A percentile compares a stretch with the other conserved stretches of the same genome.
Conservation (phyloP, 2,329 filamentous ascomycete genomes). For the Aspergillus hortae region DNA sequence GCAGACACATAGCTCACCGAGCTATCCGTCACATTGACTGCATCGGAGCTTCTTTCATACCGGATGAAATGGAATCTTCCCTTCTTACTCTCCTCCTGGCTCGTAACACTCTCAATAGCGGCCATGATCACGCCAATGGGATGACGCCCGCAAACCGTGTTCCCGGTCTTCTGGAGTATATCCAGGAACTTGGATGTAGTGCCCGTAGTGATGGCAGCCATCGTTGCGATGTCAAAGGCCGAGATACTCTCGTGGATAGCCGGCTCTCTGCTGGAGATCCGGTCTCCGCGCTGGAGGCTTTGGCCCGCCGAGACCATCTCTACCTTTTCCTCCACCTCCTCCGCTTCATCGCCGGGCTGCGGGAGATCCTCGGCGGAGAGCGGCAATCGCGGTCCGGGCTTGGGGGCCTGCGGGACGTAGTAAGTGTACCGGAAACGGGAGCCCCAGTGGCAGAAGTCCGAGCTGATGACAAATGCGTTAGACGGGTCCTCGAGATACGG, state of each 20-base stretch:
- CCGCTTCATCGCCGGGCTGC: constrained; percentile 29
- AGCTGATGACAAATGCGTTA: constrained; percentile 84
- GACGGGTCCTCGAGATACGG: constrained; percentile 70
- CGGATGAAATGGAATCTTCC: constrained; percentile 72
- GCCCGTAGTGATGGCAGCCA: constrained; percentile 79
- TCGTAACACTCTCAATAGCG: constrained; percentile 65
- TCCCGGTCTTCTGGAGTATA: constrained; percentile 68
- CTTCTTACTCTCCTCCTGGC: constrained; percentile 36
- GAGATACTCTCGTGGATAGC: constrained; percentile 82
- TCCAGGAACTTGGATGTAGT: constrained; percentile 66
- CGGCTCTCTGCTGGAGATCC: constrained; percentile 34
- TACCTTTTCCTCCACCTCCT: constrained; percentile 25
- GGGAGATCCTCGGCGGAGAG: constrained; percentile 42
- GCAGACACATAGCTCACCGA: constrained; percentile 96
- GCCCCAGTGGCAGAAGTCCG: constrained; percentile 98
- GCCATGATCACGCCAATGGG: constrained; percentile 93
- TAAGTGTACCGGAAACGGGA: constrained; percentile 76
- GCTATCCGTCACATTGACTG: constrained; percentile 64
- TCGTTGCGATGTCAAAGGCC: constrained; percentile 73
- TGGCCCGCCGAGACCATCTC: constrained; percentile 27
- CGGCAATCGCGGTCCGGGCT: constrained; percentile 33
- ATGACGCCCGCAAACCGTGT: constrained; percentile 92
- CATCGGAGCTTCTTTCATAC: constrained; percentile 82
- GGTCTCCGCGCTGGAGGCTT: constrained; percentile 27
- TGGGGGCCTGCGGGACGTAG: constrained; percentile 58